A percentile compares a stretch with the other conserved stretches of the same genome.
Conservation (phyloP, 768 basidiomycete genomes). For the Podaxis sp. region DNA sequence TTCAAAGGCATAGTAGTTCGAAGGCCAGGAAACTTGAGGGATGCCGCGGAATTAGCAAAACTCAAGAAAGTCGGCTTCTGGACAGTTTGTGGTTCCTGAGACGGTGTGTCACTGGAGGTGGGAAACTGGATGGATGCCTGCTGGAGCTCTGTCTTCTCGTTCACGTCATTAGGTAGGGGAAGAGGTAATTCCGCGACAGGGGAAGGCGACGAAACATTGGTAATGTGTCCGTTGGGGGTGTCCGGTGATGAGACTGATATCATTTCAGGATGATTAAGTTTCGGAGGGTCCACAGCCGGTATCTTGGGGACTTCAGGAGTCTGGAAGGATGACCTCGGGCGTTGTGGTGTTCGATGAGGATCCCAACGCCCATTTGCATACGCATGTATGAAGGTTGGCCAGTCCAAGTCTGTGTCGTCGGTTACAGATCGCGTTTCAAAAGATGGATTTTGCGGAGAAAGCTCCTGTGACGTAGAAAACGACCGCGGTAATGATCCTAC, state of each 20-base stretch:
- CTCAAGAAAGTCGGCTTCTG: conserved; percentile 5
- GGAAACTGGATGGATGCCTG: not conserved
- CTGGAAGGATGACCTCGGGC: conserved; percentile 35
- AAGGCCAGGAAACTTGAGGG: conserved; percentile 20
- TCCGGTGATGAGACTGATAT: conserved; percentile 3
- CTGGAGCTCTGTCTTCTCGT: not conserved
- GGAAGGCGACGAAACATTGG: not conserved
- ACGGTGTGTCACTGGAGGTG: not conserved
- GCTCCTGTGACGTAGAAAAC: conserved; percentile 11
- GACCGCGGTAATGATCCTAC: conserved; percentile 7
- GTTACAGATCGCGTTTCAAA: conserved; percentile 10
- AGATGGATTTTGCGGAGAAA: not conserved
- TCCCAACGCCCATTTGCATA: conserved; percentile 82
- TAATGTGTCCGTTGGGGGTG: not conserved
- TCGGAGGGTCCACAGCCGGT: conserved; percentile 18
- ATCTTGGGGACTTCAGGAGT: conserved; percentile 6
- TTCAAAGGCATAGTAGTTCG: conserved; percentile 22
- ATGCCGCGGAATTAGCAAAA: conserved; percentile 9
- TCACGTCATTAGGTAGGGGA: not conserved
- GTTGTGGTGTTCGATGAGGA: conserved; percentile 66
- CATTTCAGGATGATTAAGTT: conserved; percentile 15
- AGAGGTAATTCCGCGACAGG: conserved; percentile 1
- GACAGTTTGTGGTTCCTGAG: not conserved
- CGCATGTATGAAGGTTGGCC: conserved; percentile 74
- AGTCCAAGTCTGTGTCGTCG: conserved; percentile 44